Conservation (phyloP, 768 basidiomycete species). For the Mrakia gelida region DNA sequence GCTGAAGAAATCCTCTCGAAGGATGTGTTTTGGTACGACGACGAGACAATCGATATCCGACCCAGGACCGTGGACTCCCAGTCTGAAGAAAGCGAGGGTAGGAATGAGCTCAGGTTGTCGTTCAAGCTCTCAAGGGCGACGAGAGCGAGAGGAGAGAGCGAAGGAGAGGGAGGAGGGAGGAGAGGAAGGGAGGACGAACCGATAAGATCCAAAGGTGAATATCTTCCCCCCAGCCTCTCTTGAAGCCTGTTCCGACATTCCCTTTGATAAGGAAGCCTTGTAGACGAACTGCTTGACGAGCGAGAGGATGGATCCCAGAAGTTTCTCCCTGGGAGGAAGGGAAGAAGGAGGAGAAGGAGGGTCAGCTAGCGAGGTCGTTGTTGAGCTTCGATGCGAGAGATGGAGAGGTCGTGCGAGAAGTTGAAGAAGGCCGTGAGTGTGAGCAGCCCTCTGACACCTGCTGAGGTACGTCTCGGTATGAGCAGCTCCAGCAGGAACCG, state of each 20-base stretch:
- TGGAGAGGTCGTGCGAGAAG: slow-evolving; percentile 2
- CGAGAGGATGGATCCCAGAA: slow-evolving; percentile 80
- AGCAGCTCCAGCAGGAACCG: too few relatives aligned
- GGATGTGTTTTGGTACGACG: slow-evolving; percentile 94
- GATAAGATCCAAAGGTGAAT: slow-evolving; percentile 97
- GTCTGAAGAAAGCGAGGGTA: slow-evolving; percentile 44
- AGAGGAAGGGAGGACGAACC: slow-evolving; percentile 36
- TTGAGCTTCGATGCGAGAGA: neutral
- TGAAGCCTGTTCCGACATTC: slow-evolving; percentile 82
- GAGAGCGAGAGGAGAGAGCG: neutral
- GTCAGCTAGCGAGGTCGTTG: neutral
- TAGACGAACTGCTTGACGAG: slow-evolving; percentile 91
- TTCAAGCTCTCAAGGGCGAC: too few relatives aligned
- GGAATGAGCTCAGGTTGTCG: neutral
- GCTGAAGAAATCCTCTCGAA: slow-evolving; percentile 91
- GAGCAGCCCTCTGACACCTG: too few relatives aligned
- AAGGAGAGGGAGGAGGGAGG: too few relatives aligned
- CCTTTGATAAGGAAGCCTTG: slow-evolving; percentile 68
- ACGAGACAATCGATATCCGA: slow-evolving; percentile 97
- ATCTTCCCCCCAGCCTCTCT: slow-evolving; percentile 93
- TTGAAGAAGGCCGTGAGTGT: neutral
- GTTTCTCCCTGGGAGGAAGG: slow-evolving; percentile 65
- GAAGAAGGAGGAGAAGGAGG: neutral
- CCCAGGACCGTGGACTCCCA: slow-evolving; percentile 94
- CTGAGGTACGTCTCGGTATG: too few relatives aligned